Base-by-base conservation (phyloP, 2,329 filamentous ascomycete genomes). In the Epichloe bromicola region DNA sequence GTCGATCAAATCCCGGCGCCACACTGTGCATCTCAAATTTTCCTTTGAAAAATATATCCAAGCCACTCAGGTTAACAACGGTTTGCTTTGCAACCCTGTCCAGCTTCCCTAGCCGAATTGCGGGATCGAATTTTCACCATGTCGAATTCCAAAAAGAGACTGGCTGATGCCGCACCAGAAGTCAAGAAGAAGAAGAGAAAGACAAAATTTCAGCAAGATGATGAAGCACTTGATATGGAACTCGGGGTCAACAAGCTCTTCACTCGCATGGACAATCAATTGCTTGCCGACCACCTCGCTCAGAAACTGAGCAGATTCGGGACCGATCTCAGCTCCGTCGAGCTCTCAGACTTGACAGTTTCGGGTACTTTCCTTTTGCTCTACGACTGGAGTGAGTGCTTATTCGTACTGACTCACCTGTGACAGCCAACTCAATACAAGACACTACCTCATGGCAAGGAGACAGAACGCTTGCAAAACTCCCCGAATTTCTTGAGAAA, bases 231-330 rank as follows among this genome's bases (percentile, higher is more conserved):
- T 52, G 82, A 88, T 62, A 75, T 80, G 42, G 80, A 88, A 59
- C 78, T 83, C 36, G 83, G 85, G 6, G 72, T 96, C 57, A 95
- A 96, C 68, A 81, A 80, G 56, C 79, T 86, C 3, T 86, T 96
- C 63, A 79, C 82, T 43, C 79, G 81, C 54, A 90, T 96, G 83
- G 88, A 95, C 65, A 83, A 80, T 54, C 80, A 83, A 57, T 74
- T 96, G 41, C 71, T 96, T 45, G 87, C 90, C 2, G 91, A 96
- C 65, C 83, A 95, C 65, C 74, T 96, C 55, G 86, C 86, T 6
- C 84, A 93, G 62, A 80, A 86, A 62, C 84, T 87, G 49, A 80
- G 78, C 56, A 78, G 85, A 23, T 94, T 91, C 61, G 86, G 88
- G 50, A 80, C 79, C 30, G 85, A 95, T 49, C 67, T 96, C 60